phyloP scores from a whole-genome alignment of 495 filamentous ascomycete genomes.

The Xylaria grammica region DNA sequence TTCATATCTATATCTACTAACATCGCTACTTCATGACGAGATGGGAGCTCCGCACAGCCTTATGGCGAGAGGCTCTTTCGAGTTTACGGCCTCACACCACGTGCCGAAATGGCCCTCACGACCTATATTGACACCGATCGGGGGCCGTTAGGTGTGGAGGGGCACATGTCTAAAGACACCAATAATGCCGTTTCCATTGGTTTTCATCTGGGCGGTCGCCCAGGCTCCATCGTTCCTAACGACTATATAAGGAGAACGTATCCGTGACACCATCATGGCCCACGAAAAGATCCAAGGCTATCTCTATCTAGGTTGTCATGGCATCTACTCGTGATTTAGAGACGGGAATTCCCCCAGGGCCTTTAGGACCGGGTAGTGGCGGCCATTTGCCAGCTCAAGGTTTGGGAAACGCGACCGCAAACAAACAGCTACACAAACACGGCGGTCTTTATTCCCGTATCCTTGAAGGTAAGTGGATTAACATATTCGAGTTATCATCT shows the following conservation, averaged over 20 bases:
- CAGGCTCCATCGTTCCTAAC: background rate
- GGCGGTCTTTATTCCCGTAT: slow-evolving; percentile 9
- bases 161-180: slow-evolving; percentile 3
- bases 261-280: background rate
- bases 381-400: background rate
- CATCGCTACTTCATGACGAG: background rate
- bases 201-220: background rate
- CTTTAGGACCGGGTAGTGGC: background rate
- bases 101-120: background rate
- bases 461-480: background rate
- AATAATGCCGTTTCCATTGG: background rate
- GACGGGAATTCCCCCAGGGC: background rate
- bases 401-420: background rate
- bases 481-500: background rate
- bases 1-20: background rate
- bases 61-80: slow-evolving; percentile 9
- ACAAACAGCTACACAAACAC: background rate
- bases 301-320: background rate
- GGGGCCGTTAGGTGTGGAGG: background rate
- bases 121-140: background rate
- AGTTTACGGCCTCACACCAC: slow-evolving; percentile 1
- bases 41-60: background rate
- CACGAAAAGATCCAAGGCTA: background rate
- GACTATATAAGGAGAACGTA: background rate
- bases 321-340: slow-evolving; percentile 1